A percentile compares a stretch with the other conserved stretches of the same genome.
These are phyloP conservation scores for Vitellaria paradoxa DNA, from an alignment of 179 eudicot species.

Conservation along the genomic window DNA sequence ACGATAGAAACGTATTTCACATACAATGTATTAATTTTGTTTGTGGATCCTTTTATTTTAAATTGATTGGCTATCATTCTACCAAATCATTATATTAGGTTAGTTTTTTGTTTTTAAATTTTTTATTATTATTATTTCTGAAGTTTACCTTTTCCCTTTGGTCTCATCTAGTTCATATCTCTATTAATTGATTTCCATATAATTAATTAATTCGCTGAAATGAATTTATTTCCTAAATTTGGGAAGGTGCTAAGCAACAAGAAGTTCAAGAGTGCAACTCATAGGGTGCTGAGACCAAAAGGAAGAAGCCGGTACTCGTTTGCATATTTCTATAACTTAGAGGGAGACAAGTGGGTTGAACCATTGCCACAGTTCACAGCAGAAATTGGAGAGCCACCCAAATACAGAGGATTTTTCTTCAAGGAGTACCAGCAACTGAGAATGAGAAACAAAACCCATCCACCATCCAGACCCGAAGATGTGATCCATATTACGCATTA, in stretches of 20 bases:
- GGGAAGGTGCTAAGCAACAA: conserved; percentile 17
- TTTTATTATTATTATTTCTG: too few relatives aligned
- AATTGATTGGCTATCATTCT: too few relatives aligned
- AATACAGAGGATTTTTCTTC: conserved; percentile 28
- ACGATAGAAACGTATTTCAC: too few relatives aligned
- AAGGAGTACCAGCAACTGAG: conserved; percentile 33
- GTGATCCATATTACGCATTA: conserved; percentile 21
- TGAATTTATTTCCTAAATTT: background rate
- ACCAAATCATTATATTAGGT: too few relatives aligned
- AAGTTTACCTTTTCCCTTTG: too few relatives aligned
- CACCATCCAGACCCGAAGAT: conserved; percentile 29
- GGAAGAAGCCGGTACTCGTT: conserved; percentile 26
- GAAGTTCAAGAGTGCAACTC: conserved; percentile 33
- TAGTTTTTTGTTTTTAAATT: too few relatives aligned
- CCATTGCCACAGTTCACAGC: conserved; percentile 32
- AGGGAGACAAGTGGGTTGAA: conserved; percentile 39
- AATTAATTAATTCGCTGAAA: background rate
- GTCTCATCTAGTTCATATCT: too few relatives aligned
- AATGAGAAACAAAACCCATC: conserved; percentile 30
- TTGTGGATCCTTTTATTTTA: too few relatives aligned
- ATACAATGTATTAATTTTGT: too few relatives aligned
- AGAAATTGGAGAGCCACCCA: conserved; percentile 28
- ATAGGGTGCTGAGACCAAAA: conserved; percentile 29
- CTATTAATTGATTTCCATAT: background rate
- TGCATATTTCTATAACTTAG: conserved; percentile 29